These are phyloP conservation scores for Anthracocystis setariae DNA, from an alignment of 1,284 basidiomycete genomes.

Conservation along the genomic window DNA sequence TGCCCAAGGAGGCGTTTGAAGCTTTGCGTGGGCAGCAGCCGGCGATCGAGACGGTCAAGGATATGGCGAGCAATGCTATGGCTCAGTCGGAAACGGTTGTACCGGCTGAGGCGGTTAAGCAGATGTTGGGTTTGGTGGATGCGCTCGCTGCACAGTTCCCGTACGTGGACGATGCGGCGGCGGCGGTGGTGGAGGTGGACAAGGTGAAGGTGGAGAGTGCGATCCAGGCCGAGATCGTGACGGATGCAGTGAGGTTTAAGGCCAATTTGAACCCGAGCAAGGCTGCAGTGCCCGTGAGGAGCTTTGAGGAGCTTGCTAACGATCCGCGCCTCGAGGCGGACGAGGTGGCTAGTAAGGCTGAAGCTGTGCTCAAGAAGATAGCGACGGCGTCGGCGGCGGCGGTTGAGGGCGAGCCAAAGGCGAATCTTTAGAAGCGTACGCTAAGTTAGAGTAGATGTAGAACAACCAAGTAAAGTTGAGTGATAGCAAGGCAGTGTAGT, in stretches of 20 bases:
- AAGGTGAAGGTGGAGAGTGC: constrained; percentile 65
- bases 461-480: not conserved
- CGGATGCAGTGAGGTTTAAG: constrained; percentile 80
- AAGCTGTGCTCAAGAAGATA: constrained; percentile 16
- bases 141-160: constrained; percentile 74
- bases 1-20: constrained; percentile 72
- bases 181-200: constrained; percentile 71
- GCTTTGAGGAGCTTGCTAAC: constrained; percentile 37
- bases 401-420: constrained; percentile 32
- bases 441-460: not conserved
- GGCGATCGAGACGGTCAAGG: constrained; percentile 63
- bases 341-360: constrained; percentile 22
- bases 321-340: constrained; percentile 44
- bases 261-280: constrained; percentile 71
- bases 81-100: constrained; percentile 67
- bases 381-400: too few relatives aligned
- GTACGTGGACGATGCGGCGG: constrained; percentile 62
- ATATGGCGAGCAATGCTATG: constrained; percentile 47
- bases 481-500: not conserved
- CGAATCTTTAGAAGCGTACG: constrained; percentile 13
- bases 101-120: constrained; percentile 70
- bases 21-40: constrained; percentile 72
- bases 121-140: constrained; percentile 73
- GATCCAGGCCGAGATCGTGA: constrained; percentile 72
- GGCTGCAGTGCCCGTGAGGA: constrained; percentile 69